Evolutionary conservation across 495 filamentous ascomycete species (phyloP), one percentile per base, ranked within the genome.

Genomic region (Aspergillus nidulans): DNA sequence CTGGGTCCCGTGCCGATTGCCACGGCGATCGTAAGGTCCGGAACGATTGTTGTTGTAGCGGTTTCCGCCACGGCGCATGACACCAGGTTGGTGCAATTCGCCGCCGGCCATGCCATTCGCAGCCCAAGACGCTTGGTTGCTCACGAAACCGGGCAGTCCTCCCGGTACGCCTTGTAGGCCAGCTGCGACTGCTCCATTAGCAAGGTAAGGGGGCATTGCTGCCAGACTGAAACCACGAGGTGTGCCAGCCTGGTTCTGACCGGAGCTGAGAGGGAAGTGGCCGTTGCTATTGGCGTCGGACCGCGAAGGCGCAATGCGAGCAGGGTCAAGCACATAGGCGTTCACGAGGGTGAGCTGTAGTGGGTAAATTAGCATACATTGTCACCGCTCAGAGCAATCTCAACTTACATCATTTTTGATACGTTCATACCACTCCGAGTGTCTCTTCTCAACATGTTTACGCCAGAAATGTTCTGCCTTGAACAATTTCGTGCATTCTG

Each of bases 241-340:
- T 4, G 94, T 94, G 16, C 92, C 92, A n/a, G 86, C 79, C 21
- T 85, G 82, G 38, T 78, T 75, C 55, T 90, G 85, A 44, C 85
- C 85, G 61, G 85, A 82, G n/a, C 73, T 66, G 26, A 87, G 79
- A 0, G 91, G 90, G 76, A 95, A 96, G 69, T 98, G 94, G 1
- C 92, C 92, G 60, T 97, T 97, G 71, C 88, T 92, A 64, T 95
- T 97, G n/a, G 94, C 87, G 69, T 99, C 95, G 18, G 91, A 92
- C 19, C 90, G 84, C 1, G 91, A 90, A 12, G 95, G 89, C 43
- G 91, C 86, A 66, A 97, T 91, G 64, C 96, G 91, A 16, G 92
- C 82, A 19, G 94, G 94, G 62, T 99, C 94, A 9, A 95, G 70
- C 10, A 96, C 90, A 66, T 97, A 99, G 18, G 86, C 82, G 64